Evolutionary conservation across 805 yeast genomes (phyloP).

Genomic region (Novakomyces olei): DNA sequence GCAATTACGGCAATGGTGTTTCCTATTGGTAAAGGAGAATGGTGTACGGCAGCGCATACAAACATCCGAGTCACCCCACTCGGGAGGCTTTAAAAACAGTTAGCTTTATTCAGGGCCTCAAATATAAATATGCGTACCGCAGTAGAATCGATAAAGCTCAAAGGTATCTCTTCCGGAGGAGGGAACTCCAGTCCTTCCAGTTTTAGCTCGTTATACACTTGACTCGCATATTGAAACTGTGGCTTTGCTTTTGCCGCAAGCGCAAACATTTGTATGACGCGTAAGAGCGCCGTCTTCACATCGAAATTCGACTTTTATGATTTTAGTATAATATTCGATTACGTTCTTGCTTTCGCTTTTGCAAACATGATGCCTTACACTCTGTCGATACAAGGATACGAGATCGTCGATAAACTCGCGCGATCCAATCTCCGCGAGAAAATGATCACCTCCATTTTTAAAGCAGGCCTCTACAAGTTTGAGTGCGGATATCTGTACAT

Average conservation of each 20-base stretch:
- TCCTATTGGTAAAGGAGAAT: slow-evolving; percentile 64
- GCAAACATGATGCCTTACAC: no score
- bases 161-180: slow-evolving; percentile 6
- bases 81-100: no score
- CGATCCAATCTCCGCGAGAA: slow-evolving; percentile 53
- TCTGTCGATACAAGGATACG: no score
- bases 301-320: no score
- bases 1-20: slow-evolving; percentile 92
- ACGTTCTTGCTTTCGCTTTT: no score
- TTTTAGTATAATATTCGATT: no score
- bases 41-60: slow-evolving; percentile 80
- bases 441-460: slow-evolving; percentile 80
- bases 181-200: slow-evolving; percentile 24
- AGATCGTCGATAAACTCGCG: slow-evolving; percentile 72
- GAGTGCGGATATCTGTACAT: slow-evolving; percentile 51
- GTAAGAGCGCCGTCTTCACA: no score
- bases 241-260: no score
- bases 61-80: slow-evolving; percentile 87
- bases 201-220: slow-evolving; percentile 35
- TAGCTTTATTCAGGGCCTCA: no score
- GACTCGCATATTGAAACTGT: slow-evolving; percentile 43
- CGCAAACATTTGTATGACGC: no score
- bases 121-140: no score
- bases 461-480: slow-evolving; percentile 57
- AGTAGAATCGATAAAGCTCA: slow-evolving; percentile 51